A percentile compares a stretch with the other conserved stretches of the same genome.
phyloP scores from a whole-genome alignment of 2,329 filamentous ascomycete genomes.

The Phaeosphaeria sp. region DNA sequence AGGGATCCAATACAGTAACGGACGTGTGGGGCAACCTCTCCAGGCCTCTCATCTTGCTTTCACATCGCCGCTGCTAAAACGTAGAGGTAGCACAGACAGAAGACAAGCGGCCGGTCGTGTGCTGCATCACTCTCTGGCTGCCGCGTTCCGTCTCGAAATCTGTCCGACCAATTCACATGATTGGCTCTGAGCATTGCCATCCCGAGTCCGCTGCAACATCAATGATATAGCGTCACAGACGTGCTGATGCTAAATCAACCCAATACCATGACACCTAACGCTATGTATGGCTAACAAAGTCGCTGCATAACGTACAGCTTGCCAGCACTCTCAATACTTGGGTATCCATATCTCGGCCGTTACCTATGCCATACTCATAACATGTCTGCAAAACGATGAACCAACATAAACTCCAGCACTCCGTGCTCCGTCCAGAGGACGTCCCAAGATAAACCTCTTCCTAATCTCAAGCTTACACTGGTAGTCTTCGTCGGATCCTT shows the following conservation, averaged over 20 bases:
- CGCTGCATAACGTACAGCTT: neutral
- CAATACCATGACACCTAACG: neutral
- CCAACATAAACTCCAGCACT: conserved; percentile 6
- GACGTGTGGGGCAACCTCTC: neutral
- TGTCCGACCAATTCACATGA: conserved; percentile 5
- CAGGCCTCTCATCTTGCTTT: neutral
- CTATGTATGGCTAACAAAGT: neutral
- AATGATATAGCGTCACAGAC: neutral
- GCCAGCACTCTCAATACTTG: conserved; percentile 20
- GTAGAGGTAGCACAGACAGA: conserved; percentile 4
- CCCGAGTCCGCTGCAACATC: neutral
- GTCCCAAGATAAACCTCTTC: neutral
- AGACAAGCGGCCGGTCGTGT: neutral
- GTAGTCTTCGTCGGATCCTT: conserved; percentile 36
- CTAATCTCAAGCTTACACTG: neutral
- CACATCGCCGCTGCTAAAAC: neutral
- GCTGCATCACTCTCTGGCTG: conserved; percentile 9
- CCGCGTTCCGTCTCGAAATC: conserved; percentile 16
- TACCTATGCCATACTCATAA: conserved; percentile 25
- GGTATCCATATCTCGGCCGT: conserved; percentile 37
- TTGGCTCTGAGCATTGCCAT: conserved; percentile 11
- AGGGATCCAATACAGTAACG: neutral
- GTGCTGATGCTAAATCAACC: neutral
- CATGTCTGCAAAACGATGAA: conserved; percentile 6
- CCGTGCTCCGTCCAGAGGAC: conserved; percentile 14